These are phyloP conservation scores for Cryptococcus sp. DNA, from an alignment of 1,284 basidiomycete species.

Conservation along the genomic window DNA sequence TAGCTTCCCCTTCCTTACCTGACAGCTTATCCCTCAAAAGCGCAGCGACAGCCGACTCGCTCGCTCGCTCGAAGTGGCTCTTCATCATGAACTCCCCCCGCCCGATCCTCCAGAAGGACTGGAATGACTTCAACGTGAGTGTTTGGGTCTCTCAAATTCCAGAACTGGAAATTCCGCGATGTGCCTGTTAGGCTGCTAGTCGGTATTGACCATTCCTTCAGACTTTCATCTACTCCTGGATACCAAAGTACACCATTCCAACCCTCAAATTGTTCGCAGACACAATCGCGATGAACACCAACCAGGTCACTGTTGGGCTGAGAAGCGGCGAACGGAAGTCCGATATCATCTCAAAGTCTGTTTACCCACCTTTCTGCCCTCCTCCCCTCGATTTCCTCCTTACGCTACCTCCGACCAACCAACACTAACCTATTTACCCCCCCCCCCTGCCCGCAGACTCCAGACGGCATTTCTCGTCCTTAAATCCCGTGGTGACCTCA, in stretches of 20 bases:
- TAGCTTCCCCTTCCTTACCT: too few species aligned
- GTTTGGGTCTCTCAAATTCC: neutral
- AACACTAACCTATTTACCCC: neutral
- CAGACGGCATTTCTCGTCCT: slow-evolving; percentile 25
- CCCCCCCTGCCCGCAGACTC: slow-evolving; percentile 16
- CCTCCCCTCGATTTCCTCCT: too few species aligned
- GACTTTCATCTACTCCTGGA: slow-evolving; percentile 27
- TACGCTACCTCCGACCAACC: too few species aligned
- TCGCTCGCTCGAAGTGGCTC: neutral
- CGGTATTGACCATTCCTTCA: slow-evolving; percentile 5
- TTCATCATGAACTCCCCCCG: slow-evolving; percentile 1
- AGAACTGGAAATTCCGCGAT: too few species aligned
- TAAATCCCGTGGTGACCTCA: slow-evolving; percentile 14
- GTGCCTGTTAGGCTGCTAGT: too few species aligned
- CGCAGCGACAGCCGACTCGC: too few species aligned
- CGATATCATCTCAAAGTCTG: slow-evolving; percentile 39
- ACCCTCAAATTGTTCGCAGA: slow-evolving; percentile 29
- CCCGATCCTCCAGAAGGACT: slow-evolving; percentile 16
- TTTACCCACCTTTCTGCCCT: neutral
- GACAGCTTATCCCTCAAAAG: too few species aligned
- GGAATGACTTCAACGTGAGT: slow-evolving; percentile 31
- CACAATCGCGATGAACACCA: slow-evolving; percentile 15
- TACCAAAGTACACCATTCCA: slow-evolving; percentile 33
- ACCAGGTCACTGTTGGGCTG: slow-evolving; percentile 16
- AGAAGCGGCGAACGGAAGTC: slow-evolving; percentile 36